These are phyloP conservation scores for Eutypella sp. DNA, from an alignment of 2,329 filamentous ascomycete species.

Conservation along the genomic window DNA sequence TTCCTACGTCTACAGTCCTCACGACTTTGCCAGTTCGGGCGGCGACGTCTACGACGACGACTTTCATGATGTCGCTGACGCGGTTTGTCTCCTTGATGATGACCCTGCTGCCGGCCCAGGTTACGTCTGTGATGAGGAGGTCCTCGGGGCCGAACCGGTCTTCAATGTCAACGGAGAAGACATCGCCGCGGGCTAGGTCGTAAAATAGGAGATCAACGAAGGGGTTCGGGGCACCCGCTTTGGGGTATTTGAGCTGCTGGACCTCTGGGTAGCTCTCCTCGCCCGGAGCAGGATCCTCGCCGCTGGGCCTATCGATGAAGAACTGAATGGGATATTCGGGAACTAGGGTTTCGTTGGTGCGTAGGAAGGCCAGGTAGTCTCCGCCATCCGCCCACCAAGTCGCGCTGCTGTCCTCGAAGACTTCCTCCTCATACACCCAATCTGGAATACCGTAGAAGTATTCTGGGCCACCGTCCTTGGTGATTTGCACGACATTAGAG, in stretches of 20 bases:
- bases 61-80: slow-evolving; percentile 84
- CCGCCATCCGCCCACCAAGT: slow-evolving; percentile 96
- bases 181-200: slow-evolving; percentile 69
- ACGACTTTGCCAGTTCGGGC: slow-evolving; percentile 72
- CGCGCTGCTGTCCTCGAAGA: slow-evolving; percentile 72
- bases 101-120: slow-evolving; percentile 84
- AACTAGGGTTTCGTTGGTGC: slow-evolving; percentile 88
- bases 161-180: slow-evolving; percentile 73
- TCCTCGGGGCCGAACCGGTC: slow-evolving; percentile 76
- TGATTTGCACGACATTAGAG: slow-evolving; percentile 64
- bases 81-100: slow-evolving; percentile 90
- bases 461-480: slow-evolving; percentile 78
- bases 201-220: slow-evolving; percentile 85
- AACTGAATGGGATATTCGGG: slow-evolving; percentile 92
- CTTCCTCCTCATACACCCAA: slow-evolving; percentile 91
- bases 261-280: slow-evolving; percentile 89
- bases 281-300: slow-evolving; percentile 59
- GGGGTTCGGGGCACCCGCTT: slow-evolving; percentile 90
- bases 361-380: slow-evolving; percentile 82
- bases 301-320: slow-evolving; percentile 82
- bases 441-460: slow-evolving; percentile 96
- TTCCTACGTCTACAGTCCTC: slow-evolving; percentile 70
- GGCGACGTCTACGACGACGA: slow-evolving; percentile 77
- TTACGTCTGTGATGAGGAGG: slow-evolving; percentile 84
- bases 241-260: slow-evolving; percentile 92